Base-by-base conservation (phyloP, 2,329 filamentous ascomycete species). In the Talaromyces rugulosus region DNA sequence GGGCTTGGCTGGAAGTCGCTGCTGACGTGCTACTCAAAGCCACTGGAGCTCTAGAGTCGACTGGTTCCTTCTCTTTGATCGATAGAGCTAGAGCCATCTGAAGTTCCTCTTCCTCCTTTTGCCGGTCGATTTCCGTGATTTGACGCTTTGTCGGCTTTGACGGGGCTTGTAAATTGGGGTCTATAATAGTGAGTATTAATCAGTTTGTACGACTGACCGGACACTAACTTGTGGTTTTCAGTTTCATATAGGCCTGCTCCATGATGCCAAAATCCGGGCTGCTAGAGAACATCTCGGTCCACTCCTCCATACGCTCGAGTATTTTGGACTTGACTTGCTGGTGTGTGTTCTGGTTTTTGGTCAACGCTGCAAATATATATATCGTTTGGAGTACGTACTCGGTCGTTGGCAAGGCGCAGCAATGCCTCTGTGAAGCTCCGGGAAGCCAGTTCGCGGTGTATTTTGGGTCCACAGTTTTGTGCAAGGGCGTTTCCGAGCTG, bases 281-380 rank as follows among this genome's bases (percentile, higher is more conserved):
- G 64, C 85, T 88, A 70, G 86, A 85, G 75, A 98, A 98, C 91
- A 97, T 96, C 71, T 95, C 91, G 62, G 90, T 88, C 95, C 95
- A 99, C 66, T 94, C 91, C 75, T 90, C 89, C 92, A 98, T 98
- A 68, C 93, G 88, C 81, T 98, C 94, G 63, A 98, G 79, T 67
- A 99, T 96, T 84, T 97, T 98, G 66, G 91, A 87, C 79, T 98
- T 98, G 74, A 99, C 95, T 76, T 96, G 92, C 73, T 90, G 89
- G 76, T 98, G 95, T 58, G 94, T 97, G 75, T 96, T 99, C 78
- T 86, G 27, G 5, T 8, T 2, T 12, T 4, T 23, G 16, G 23
- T 63, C 23, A 63, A 55, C 33, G 44, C 4, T 54, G 18, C 16
- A 57, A 31, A 47, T 16, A 14, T 16, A 18, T 51, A 34, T 7